Conservation (phyloP, 257 asterid genomes). For the Nyctanthes arbortristis region DNA sequence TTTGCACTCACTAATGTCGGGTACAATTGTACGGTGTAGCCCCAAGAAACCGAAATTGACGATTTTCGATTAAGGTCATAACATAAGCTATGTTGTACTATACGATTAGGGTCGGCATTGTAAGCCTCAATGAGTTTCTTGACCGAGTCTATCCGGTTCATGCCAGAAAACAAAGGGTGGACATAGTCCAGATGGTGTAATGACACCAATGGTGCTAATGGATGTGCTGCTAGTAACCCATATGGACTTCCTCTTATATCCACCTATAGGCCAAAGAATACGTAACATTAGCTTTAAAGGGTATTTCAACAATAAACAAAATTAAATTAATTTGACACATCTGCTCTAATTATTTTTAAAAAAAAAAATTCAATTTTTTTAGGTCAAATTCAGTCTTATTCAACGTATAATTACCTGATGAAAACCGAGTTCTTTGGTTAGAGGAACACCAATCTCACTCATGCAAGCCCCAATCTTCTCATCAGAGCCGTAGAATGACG, state of each 20-base stretch:
- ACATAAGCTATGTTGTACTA: slow-evolving; percentile 60
- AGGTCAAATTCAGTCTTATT: too few species aligned
- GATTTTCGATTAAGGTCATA: too few species aligned
- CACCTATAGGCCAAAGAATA: too few species aligned
- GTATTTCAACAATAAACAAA: too few species aligned
- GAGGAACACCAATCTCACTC: slow-evolving; percentile 67
- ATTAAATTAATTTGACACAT: too few species aligned
- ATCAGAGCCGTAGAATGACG: slow-evolving; percentile 74
- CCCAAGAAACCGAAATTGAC: slow-evolving; percentile 74
- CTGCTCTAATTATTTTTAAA: not conserved
- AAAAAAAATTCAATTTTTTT: too few species aligned
- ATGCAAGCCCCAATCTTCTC: slow-evolving; percentile 63
- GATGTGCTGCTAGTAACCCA: slow-evolving; percentile 75
- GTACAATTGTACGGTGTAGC: slow-evolving; percentile 63
- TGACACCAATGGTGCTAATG: too few species aligned
- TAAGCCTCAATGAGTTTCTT: slow-evolving; percentile 47
- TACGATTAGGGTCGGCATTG: slow-evolving; percentile 55
- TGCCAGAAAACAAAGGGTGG: slow-evolving; percentile 49
- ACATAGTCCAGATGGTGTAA: slow-evolving; percentile 72
- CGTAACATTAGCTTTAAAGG: too few species aligned
- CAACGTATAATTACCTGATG: slow-evolving; percentile 71
- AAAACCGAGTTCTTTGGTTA: slow-evolving; percentile 74
- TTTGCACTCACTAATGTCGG: slow-evolving; percentile 45
- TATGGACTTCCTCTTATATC: slow-evolving; percentile 67
- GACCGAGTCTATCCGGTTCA: slow-evolving; percentile 49